These are phyloP conservation scores for Erucastrum elatum DNA, from an alignment of 345 rosid genomes.

Conservation along the genomic window DNA sequence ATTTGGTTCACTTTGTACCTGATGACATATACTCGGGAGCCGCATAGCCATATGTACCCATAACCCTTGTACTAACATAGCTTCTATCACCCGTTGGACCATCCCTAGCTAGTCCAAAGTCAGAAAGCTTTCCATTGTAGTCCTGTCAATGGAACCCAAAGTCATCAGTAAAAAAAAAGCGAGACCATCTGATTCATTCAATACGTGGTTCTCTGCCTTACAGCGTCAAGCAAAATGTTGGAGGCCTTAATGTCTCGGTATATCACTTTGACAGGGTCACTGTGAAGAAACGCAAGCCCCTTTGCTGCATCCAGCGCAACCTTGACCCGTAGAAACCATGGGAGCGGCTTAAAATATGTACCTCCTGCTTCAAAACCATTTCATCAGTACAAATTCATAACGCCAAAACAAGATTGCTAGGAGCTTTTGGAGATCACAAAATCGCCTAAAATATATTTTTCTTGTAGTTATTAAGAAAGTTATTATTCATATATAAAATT, in stretches of 20 bases:
- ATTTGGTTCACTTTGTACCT: neutral
- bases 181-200: neutral
- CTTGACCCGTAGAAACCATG: slow-evolving; percentile 84
- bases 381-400: slow-evolving; percentile 8
- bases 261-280: slow-evolving; percentile 79
- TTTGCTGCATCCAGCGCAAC: slow-evolving; percentile 93
- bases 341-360: slow-evolving; percentile 75
- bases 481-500: neutral
- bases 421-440: neutral
- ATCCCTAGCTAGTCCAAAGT: slow-evolving; percentile 93
- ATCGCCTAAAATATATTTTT: neutral
- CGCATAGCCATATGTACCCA: slow-evolving; percentile 83
- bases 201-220: slow-evolving; percentile 28
- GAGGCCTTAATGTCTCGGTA: slow-evolving; percentile 91
- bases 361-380: slow-evolving; percentile 54
- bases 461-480: neutral
- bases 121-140: slow-evolving; percentile 78
- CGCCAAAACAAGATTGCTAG: neutral
- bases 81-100: slow-evolving; percentile 79
- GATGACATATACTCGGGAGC: slow-evolving; percentile 60
- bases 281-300: slow-evolving; percentile 92
- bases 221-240: slow-evolving; percentile 79
- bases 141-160: slow-evolving; percentile 47
- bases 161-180: slow-evolving; percentile 10
- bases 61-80: slow-evolving; percentile 84